Conservation (phyloP, 75 land plant species). For the Pinus taeda region DNA sequence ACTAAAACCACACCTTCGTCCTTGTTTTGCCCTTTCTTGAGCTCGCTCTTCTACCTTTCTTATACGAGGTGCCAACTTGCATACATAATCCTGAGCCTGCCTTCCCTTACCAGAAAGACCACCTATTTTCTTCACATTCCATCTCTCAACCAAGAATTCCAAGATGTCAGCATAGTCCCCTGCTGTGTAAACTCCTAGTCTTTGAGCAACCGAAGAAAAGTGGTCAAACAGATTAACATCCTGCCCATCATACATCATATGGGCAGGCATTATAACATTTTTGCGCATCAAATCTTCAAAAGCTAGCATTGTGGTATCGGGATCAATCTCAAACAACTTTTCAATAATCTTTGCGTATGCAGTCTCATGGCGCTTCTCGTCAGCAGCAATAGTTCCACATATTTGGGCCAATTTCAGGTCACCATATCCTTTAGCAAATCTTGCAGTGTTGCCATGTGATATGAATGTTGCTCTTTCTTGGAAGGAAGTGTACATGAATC, state of each 20-base stretch:
- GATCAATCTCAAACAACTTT: slow-evolving; percentile 55
- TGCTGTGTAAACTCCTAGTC: slow-evolving; percentile 57
- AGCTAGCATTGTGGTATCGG: slow-evolving; percentile 45
- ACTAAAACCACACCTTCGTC: slow-evolving; percentile 17
- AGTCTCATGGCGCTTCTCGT: slow-evolving; percentile 72
- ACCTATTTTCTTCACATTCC: slow-evolving; percentile 39
- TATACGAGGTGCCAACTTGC: slow-evolving; percentile 27
- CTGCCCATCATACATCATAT: slow-evolving; percentile 60
- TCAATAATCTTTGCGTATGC: slow-evolving; percentile 59
- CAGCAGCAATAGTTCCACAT: slow-evolving; percentile 59
- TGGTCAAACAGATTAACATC: slow-evolving; percentile 45
- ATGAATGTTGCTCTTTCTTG: slow-evolving; percentile 65
- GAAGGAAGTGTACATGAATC: slow-evolving; percentile 68
- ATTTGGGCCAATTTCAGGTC: slow-evolving; percentile 54
- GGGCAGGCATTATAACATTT: slow-evolving; percentile 64
- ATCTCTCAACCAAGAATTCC: slow-evolving; percentile 44
- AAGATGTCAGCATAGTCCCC: slow-evolving; percentile 53
- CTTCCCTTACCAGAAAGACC: slow-evolving; percentile 39
- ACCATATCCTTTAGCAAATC: slow-evolving; percentile 49
- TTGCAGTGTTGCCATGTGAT: slow-evolving; percentile 73
- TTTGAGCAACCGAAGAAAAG: slow-evolving; percentile 55
- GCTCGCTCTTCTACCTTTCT: slow-evolving; percentile 30
- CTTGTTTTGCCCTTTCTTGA: slow-evolving; percentile 14
- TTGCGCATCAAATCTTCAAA: slow-evolving; percentile 64
- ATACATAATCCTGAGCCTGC: slow-evolving; percentile 46